Evolutionary conservation across 768 basidiomycete species (phyloP).

Genomic region (Pholiota conissans): DNA sequence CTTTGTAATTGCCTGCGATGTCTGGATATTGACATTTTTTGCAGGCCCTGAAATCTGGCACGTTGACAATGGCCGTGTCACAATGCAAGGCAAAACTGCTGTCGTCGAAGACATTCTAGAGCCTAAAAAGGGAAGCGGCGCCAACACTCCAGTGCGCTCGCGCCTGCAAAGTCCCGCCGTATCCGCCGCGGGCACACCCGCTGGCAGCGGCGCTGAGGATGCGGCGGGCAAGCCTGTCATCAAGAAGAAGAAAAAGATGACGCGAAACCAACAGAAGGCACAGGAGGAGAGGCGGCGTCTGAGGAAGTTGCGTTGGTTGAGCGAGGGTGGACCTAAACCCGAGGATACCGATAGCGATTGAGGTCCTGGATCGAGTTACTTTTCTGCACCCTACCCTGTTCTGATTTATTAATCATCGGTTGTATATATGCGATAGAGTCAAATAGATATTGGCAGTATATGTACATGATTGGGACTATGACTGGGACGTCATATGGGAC

Average conservation of each 20-base stretch:
- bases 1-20: conserved; percentile 4
- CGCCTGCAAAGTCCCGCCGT: conserved; percentile 68
- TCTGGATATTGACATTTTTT: conserved; percentile 1
- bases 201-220: conserved; percentile 77
- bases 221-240: conserved; percentile 34
- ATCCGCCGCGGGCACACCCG: conserved; percentile 74
- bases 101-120: conserved; percentile 83
- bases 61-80: conserved; percentile 81
- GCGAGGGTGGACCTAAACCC: conserved; percentile 77
- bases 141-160: conserved; percentile 72
- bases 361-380: neutral
- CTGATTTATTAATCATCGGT: neutral
- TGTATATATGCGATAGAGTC: neutral
- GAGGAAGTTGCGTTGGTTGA: conserved; percentile 83
- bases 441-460: neutral
- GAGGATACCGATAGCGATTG: conserved; percentile 78
- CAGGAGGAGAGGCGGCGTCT: conserved; percentile 82
- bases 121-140: conserved; percentile 68
- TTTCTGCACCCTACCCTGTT: neutral
- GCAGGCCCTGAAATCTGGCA: conserved; percentile 93
- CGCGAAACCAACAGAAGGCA: conserved; percentile 87
- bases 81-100: conserved; percentile 85
- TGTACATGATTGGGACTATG: neutral
- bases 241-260: conserved; percentile 89
- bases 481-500: too few relatives aligned